Conservation (phyloP, 2,329 filamentous ascomycete species). For the Fusarium austroafricanum region DNA sequence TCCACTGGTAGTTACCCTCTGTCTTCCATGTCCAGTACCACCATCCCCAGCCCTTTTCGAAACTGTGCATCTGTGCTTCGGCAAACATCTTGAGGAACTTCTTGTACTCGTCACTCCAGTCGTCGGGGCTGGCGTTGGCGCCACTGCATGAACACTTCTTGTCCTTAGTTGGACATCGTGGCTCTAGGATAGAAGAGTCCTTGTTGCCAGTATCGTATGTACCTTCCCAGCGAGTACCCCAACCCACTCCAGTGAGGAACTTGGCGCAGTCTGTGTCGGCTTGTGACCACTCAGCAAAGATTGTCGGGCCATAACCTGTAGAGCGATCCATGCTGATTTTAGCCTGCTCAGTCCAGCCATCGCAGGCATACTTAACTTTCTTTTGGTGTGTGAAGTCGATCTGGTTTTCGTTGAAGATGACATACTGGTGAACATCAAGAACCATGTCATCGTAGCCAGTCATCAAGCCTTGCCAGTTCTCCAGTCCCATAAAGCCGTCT, state of each 20-base stretch:
- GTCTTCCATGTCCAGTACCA: slow-evolving; percentile 99
- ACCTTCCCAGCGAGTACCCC: slow-evolving; percentile 92
- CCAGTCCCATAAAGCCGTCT: slow-evolving; percentile 92
- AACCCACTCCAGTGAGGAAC: slow-evolving; percentile 89
- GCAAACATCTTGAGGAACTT: slow-evolving; percentile 89
- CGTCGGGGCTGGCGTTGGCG: slow-evolving; percentile 78
- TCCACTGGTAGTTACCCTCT: slow-evolving; percentile 89
- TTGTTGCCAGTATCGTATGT: slow-evolving; percentile 78
- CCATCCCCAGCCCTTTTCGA: slow-evolving; percentile 95
- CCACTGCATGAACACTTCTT: slow-evolving; percentile 75
- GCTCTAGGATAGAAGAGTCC: slow-evolving; percentile 71
- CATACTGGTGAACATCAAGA: slow-evolving; percentile 98
- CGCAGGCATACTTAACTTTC: slow-evolving; percentile 89
- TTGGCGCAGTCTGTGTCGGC: slow-evolving; percentile 94
- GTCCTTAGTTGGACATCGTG: slow-evolving; percentile 78
- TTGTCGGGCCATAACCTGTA: slow-evolving; percentile 90
- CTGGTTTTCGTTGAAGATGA: slow-evolving; percentile 94
- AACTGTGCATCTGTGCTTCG: slow-evolving; percentile 94
- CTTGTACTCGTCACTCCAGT: slow-evolving; percentile 82
- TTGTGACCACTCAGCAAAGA: slow-evolving; percentile 97
- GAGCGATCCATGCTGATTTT: slow-evolving; percentile 75
- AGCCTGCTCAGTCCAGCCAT: slow-evolving; percentile 86
- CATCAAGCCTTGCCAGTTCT: slow-evolving; percentile 89
- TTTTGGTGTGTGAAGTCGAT: slow-evolving; percentile 83
- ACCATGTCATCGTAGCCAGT: slow-evolving; percentile 77